These are phyloP conservation scores for Aspergillus glaucus DNA, from an alignment of 2,329 filamentous ascomycete genomes.

Conservation along the genomic window DNA sequence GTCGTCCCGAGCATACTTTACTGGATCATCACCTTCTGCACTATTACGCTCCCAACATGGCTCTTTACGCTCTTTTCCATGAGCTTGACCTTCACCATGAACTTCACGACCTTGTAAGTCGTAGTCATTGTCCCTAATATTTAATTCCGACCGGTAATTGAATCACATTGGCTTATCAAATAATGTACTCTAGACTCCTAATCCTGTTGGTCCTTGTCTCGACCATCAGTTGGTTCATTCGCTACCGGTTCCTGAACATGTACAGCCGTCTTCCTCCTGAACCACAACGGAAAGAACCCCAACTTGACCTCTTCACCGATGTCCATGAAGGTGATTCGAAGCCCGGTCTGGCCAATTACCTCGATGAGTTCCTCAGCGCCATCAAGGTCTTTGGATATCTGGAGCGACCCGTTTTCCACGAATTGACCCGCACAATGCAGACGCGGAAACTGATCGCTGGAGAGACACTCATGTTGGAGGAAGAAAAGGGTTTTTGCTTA, in stretches of 20 bases:
- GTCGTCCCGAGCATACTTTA: constrained; percentile 59
- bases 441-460: constrained; percentile 93
- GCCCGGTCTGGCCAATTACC: constrained; percentile 85
- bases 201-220: constrained; percentile 71
- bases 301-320: constrained; percentile 91
- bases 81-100: constrained; percentile 96
- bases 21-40: constrained; percentile 76
- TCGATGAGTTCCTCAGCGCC: constrained; percentile 95
- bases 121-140: neutral
- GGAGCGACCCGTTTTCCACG: constrained; percentile 93
- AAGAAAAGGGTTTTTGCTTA: constrained; percentile 96
- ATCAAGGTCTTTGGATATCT: constrained; percentile 99
- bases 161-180: neutral
- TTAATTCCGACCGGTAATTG: constrained; percentile 3
- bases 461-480: constrained; percentile 89
- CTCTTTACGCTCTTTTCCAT: constrained; percentile 87
- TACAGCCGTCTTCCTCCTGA: constrained; percentile 90
- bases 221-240: constrained; percentile 85
- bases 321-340: constrained; percentile 85
- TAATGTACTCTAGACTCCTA: constrained; percentile 53
- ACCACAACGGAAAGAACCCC: constrained; percentile 90
- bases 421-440: constrained; percentile 96
- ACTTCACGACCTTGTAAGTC: constrained; percentile 81
- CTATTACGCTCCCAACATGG: constrained; percentile 82
- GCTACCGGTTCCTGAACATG: constrained; percentile 95